Base-by-base conservation (phyloP, 495 filamentous ascomycete genomes). In the Ramalina intermedia region DNA sequence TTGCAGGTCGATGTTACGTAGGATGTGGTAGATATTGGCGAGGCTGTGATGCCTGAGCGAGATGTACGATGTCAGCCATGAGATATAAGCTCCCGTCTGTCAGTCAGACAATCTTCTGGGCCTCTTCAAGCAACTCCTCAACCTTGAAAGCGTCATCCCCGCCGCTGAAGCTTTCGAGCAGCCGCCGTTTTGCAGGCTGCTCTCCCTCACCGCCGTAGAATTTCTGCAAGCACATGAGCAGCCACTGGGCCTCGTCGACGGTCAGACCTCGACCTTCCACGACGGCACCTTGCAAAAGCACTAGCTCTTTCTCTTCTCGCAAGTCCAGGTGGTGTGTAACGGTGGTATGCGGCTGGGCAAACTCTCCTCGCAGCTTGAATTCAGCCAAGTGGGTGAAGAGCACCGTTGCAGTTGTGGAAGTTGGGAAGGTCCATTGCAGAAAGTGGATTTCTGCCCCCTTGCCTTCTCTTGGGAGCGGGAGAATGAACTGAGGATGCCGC, bases 381-480 rank as follows among this genome's bases (percentile, higher is more conserved):
- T 94, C 87, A 4, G 82, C 90, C 21, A 98, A 71, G 54, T 85
- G 78, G 7, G 91, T 96, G 66, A 98, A 96, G 41, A 98, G 78
- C 13, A 96, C 79, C 0, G 87, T 94, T 0, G 80, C 75, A 3
- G 82, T 84, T 27, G 76, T 68, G 5, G 71, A 72, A 12, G 78
- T 76, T 50, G 71, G 79, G 58, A 81, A 85, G 1, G 80, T 81
- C 81, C 76, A 88, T 63, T 84, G 87, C 60, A 80, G 71, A 63
- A 78, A 93, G 66, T 80, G 91, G 59, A 87, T 88, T 71, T 88
- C 91, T 55, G 71, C 79, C 57, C 85, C 87, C 18, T 55, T 49
- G 7, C 55, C 57, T 50, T 61, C 69, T 47, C 85, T 85, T 2
- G 89, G 91, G 4, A 96, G 74, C 0, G 91, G 91, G 0, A 96